phyloP scores from a whole-genome alignment of 148 eudicot genomes.

The Hydrangea macrophylla region DNA sequence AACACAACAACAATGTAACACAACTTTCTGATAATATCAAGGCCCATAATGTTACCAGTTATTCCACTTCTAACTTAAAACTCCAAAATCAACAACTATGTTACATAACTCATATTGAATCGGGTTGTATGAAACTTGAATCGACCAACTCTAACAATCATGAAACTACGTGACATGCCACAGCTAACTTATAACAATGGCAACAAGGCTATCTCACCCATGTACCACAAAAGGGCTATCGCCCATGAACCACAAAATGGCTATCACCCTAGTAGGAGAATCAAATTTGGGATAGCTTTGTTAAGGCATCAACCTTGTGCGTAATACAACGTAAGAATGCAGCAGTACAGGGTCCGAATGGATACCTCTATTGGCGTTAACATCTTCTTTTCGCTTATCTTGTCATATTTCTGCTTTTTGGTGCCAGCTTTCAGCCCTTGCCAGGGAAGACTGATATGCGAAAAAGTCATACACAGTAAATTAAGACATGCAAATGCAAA shows the following conservation, averaged over 20 bases:
- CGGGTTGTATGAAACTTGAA: not conserved
- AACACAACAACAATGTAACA: too few relatives aligned
- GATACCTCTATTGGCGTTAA: constrained; percentile 32
- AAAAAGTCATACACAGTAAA: constrained; percentile 14
- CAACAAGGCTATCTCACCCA: not conserved
- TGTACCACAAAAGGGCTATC: too few relatives aligned
- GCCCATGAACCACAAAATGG: too few relatives aligned
- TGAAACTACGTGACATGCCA: not conserved
- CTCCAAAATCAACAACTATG: too few relatives aligned
- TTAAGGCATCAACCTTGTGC: not conserved
- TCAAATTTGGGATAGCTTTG: too few relatives aligned
- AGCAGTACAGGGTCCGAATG: not conserved
- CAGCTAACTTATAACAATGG: not conserved
- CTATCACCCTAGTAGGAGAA: too few relatives aligned
- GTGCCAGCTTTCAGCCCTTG: constrained; percentile 31
- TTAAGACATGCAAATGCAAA: constrained; percentile 1
- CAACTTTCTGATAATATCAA: too few relatives aligned
- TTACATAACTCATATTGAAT: not conserved
- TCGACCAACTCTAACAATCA: not conserved
- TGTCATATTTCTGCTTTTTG: constrained; percentile 37
- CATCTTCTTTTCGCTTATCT: constrained; percentile 35
- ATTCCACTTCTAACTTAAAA: too few relatives aligned
- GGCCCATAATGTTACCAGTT: not conserved
- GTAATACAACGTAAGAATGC: not conserved
- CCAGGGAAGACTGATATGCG: constrained; percentile 77